These are phyloP conservation scores for Ustilago loliicola DNA, from an alignment of 1,284 basidiomycete species.

Conservation along the genomic window DNA sequence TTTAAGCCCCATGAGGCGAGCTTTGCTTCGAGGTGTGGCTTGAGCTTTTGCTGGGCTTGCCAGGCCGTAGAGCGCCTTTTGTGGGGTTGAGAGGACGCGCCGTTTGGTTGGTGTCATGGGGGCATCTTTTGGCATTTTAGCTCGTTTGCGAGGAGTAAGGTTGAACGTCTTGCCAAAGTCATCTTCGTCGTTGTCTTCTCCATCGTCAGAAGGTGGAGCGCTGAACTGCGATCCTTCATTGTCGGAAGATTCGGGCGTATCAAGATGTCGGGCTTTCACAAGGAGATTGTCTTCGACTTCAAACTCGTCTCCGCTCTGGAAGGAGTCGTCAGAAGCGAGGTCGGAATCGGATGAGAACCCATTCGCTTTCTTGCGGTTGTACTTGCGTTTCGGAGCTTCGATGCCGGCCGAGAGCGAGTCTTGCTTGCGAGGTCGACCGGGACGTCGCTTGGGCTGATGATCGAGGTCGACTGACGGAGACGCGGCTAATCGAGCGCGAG, in stretches of 20 bases:
- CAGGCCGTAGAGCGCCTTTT: constrained; percentile 29
- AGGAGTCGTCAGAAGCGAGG: constrained; percentile 49
- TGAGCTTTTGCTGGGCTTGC: constrained; percentile 49
- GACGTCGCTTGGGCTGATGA: constrained; percentile 35
- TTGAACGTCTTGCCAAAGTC: constrained; percentile 39
- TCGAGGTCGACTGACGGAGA: constrained; percentile 18
- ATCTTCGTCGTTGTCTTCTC: constrained; percentile 37
- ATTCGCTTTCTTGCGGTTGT: constrained; percentile 29
- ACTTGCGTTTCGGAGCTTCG: constrained; percentile 24
- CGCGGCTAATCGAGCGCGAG: constrained; percentile 19
- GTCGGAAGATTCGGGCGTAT: constrained; percentile 48
- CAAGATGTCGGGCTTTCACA: constrained; percentile 43
- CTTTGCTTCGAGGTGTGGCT: constrained; percentile 49
- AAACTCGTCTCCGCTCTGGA: constrained; percentile 51
- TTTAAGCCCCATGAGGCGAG: constrained; percentile 46
- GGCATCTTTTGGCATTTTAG: constrained; percentile 29
- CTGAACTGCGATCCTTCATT: constrained; percentile 46
- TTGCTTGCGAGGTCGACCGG: constrained; percentile 42
- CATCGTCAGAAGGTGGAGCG: constrained; percentile 19
- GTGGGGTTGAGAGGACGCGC: constrained; percentile 37
- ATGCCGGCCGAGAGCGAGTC: constrained; percentile 49
- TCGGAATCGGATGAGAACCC: constrained; percentile 43
- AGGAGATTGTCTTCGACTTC: constrained; percentile 48
- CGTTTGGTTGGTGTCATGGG: constrained; percentile 50
- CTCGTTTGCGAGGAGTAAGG: constrained; percentile 39